Base-by-base conservation (phyloP, 306 rosid genomes). In the Prunus mume region DNA sequence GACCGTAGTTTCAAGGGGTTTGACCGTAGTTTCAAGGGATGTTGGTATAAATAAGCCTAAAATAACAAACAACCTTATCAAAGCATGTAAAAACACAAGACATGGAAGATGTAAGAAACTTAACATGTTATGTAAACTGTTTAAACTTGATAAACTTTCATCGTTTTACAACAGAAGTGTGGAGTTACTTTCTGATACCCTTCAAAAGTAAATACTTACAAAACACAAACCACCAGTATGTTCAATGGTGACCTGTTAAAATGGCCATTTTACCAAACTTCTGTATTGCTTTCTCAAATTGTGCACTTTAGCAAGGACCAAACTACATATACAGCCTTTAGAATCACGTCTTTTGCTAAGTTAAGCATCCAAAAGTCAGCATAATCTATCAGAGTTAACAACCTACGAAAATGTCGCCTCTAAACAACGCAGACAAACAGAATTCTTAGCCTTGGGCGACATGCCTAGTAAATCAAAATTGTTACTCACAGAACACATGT, bases 371-470 rank as follows among this genome's bases (percentile, higher is more conserved):
- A 83, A 69, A 85, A 78, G 85, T 86, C 85, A 82, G 84, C 74
- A 80, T 68, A 83, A 74, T 77, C 83, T 76, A 86, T 55, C 81
- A 62, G n/a, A 62, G 88, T 81, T 79, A 78, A 89, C 85, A 84
- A 43, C 81, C 91, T 87, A 84, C 78, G 80, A 87, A 83, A 86
- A 80, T 69, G 79, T 80, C 71, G 71, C 77, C 80, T 28, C 71
- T 41, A 85, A 64, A 73, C 34, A 77, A 64, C 58, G 86, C 77
- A 69, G 75, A 64, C 46, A 71, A 66, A 51, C 20, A 32, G 61
- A 86, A 77, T 76, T 58, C 54, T 65, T 57, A 55, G 64, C 81
- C 74, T 71, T 22, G 61, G 83, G 76, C 45, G 41, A 77, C 70
- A 73, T 77, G 46, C 79, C 83, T 78, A 85, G 81, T 73, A 68